Conservation (phyloP, 2,329 filamentous ascomycete genomes). For the Colletotrichum caudatum region DNA sequence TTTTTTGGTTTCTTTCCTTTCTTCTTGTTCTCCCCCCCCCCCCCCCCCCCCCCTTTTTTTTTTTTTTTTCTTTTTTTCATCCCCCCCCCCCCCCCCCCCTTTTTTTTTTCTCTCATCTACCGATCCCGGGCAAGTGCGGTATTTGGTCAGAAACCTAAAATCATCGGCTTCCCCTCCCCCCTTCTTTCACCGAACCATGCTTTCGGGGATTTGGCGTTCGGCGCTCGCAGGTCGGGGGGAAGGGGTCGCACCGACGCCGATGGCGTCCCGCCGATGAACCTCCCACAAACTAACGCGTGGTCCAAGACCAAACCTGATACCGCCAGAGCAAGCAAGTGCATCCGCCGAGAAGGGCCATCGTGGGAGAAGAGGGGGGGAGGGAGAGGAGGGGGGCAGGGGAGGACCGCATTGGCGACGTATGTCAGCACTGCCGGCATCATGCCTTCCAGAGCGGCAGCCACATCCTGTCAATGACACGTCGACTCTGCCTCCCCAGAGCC, state of each 20-base stretch:
- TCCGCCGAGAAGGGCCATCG: neutral
- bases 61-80: too few relatives aligned
- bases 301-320: neutral
- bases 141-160: neutral
- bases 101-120: too few relatives aligned
- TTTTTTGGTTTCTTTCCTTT: too few relatives aligned
- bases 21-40: too few relatives aligned
- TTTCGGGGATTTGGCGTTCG: neutral
- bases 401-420: neutral
- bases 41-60: too few relatives aligned
- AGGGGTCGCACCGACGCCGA: neutral
- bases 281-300: neutral
- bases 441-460: neutral
- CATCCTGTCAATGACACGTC: slow-evolving; percentile 8
- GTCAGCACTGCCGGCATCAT: neutral
- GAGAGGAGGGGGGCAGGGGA: too few relatives aligned
- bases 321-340: neutral
- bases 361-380: neutral
- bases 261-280: neutral
- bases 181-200: neutral
- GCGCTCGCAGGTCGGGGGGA: slow-evolving; percentile 2
- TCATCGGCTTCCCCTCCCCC: neutral
- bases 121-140: neutral
- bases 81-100: too few relatives aligned
- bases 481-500: neutral